Evolutionary conservation across 2,329 filamentous ascomycete species (phyloP).

Genomic region (Paraphoma chrysanthemicola): DNA sequence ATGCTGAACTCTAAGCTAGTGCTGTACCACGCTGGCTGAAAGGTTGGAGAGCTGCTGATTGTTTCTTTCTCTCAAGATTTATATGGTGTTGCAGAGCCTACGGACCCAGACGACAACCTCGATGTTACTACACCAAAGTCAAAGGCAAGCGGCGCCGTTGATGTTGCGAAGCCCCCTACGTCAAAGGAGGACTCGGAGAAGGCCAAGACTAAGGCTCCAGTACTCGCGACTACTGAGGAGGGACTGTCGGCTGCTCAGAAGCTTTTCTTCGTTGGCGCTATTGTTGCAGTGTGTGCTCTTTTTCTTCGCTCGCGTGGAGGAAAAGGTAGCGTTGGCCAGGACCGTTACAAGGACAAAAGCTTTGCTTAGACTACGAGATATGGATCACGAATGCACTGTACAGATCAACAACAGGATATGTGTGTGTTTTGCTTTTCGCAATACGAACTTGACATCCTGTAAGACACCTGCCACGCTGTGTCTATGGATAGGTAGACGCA

Average conservation of each 20-base stretch:
- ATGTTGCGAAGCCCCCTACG: conserved; percentile 34
- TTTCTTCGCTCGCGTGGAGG: conserved; percentile 48
- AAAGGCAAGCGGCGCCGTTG: conserved; percentile 24
- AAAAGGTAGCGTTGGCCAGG: conserved; percentile 15
- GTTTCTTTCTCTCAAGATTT: conserved; percentile 51
- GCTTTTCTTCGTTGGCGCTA: conserved; percentile 52
- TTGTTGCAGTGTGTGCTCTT: conserved; percentile 51
- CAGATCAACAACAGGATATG: neutral
- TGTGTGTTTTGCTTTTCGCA: no score
- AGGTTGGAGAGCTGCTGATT: conserved; percentile 52
- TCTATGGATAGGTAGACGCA: neutral
- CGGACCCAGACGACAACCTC: conserved; percentile 50
- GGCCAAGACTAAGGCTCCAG: conserved; percentile 22
- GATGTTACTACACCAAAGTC: conserved; percentile 43
- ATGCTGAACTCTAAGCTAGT: conserved; percentile 78
- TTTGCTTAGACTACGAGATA: conserved; percentile 43
- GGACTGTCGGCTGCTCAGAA: conserved; percentile 55
- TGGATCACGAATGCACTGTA: conserved; percentile 3
- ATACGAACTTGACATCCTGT: no score
- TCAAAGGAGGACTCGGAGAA: conserved; percentile 27
- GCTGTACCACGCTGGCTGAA: conserved; percentile 23
- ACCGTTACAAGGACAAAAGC: conserved; percentile 47
- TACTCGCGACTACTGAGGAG: conserved; percentile 26
- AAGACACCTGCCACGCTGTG: no score
- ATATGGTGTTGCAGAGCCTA: conserved; percentile 52